Conservation (phyloP, 345 rosid genomes). For the Gossypium bickii region DNA sequence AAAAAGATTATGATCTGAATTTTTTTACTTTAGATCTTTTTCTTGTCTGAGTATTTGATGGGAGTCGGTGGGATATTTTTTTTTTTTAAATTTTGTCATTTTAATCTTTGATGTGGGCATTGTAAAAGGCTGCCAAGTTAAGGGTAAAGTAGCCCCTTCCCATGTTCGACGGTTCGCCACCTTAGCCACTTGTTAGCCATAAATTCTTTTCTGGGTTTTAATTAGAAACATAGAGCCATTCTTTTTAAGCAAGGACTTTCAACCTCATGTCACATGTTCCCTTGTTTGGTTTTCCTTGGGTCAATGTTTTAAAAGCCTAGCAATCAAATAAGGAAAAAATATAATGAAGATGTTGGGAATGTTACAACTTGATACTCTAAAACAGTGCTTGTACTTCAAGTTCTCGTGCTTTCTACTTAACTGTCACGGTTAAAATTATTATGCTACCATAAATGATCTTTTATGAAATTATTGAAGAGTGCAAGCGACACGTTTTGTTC, state of each 20-base stretch:
- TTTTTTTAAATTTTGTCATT: background rate
- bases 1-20: background rate
- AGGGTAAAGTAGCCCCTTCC: conserved; percentile 19
- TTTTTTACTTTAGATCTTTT: background rate
- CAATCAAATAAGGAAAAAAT: background rate
- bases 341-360: background rate
- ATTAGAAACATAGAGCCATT: background rate
- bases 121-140: conserved; percentile 22
- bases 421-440: conserved; percentile 5
- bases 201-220: background rate
- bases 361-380: background rate
- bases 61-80: conserved; percentile 11
- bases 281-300: background rate
- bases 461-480: background rate
- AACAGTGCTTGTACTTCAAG: background rate
- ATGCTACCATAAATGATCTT: background rate
- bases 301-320: background rate
- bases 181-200: conserved; percentile 10
- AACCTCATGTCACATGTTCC: background rate
- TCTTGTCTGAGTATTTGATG: background rate
- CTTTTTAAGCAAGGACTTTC: background rate
- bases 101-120: background rate
- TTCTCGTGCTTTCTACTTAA: background rate
- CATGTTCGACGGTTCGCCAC: conserved; percentile 36
- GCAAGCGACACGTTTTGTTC: background rate